Conservation (phyloP, 1,139 yeast genomes). For the Diutina rugosa region DNA sequence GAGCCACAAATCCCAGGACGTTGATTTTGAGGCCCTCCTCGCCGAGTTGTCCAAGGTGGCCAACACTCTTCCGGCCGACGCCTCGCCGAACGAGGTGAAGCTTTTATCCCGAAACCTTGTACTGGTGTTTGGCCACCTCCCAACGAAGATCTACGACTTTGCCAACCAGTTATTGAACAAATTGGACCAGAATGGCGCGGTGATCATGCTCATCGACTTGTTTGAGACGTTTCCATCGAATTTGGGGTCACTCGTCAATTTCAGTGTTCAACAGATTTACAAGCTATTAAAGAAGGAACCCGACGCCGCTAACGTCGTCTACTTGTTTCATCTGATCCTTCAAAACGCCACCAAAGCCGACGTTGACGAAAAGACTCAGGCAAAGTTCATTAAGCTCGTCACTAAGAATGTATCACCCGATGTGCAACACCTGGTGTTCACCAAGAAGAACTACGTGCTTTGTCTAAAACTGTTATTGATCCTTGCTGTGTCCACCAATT, state of each 20-base stretch:
- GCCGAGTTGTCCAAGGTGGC: not conserved
- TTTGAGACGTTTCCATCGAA: constrained; percentile 1
- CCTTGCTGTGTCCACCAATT: not conserved
- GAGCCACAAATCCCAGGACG: not conserved
- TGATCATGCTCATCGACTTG: not conserved
- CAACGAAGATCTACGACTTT: not conserved
- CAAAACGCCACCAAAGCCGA: not conserved
- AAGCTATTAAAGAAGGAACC: not conserved
- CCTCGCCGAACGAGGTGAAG: not conserved
- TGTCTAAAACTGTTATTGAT: constrained; percentile 1
- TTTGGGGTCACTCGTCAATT: not conserved
- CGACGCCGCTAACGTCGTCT: not conserved
- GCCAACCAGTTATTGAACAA: constrained; percentile 1
- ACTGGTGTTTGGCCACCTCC: not conserved
- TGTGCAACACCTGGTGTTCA: not conserved
- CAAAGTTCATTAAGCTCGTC: not conserved
- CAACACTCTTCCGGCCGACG: not conserved
- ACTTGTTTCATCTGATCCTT: not conserved
- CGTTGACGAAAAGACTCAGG: not conserved
- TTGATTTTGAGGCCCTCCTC: not conserved
- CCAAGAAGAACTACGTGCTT: not conserved
- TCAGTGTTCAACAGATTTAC: not conserved
- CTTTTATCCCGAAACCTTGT: not conserved
- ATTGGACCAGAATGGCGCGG: not conserved
- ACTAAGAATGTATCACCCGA: not conserved